Evolutionary conservation across 306 rosid species (phyloP).

Genomic region (Echinosophora koreensis): DNA sequence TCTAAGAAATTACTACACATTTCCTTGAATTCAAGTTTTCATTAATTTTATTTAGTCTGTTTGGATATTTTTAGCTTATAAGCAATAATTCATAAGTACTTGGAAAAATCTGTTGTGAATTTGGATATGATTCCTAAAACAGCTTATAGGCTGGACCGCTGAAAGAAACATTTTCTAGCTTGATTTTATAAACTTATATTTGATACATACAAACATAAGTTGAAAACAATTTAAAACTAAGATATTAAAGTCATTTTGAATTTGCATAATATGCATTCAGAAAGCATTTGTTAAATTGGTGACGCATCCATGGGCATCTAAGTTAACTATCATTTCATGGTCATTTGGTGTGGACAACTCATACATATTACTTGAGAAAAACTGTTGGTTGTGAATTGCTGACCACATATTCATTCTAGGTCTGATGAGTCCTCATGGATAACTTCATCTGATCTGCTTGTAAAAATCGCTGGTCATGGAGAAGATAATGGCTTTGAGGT

Average conservation of each 20-base stretch:
- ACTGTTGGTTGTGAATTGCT: slow-evolving; percentile 10
- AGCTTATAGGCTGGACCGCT: not conserved
- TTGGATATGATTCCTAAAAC: slow-evolving; percentile 31
- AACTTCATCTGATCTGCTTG: slow-evolving; percentile 79
- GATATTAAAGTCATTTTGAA: not conserved
- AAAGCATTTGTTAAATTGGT: slow-evolving; percentile 6
- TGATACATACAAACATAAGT: not conserved
- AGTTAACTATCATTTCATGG: slow-evolving; percentile 20
- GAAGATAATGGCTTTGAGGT: slow-evolving; percentile 96
- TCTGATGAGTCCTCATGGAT: slow-evolving; percentile 90
- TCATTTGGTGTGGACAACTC: slow-evolving; percentile 24
- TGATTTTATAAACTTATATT: not conserved
- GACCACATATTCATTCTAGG: slow-evolving; percentile 58
- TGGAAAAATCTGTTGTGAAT: slow-evolving; percentile 21
- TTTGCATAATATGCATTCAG: slow-evolving; percentile 3
- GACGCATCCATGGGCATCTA: slow-evolving; percentile 3
- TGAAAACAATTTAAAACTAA: not conserved
- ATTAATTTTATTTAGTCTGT: slow-evolving; percentile 1
- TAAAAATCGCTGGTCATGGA: slow-evolving; percentile 92
- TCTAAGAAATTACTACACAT: not conserved
- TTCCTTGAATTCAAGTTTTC: slow-evolving; percentile 14
- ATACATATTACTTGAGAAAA: not conserved
- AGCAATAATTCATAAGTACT: slow-evolving; percentile 1
- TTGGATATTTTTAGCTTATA: slow-evolving; percentile 13
- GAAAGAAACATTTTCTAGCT: slow-evolving; percentile 14